Evolutionary conservation across 2,329 filamentous ascomycete genomes (phyloP).

Genomic region (Leptodontidium sp.): DNA sequence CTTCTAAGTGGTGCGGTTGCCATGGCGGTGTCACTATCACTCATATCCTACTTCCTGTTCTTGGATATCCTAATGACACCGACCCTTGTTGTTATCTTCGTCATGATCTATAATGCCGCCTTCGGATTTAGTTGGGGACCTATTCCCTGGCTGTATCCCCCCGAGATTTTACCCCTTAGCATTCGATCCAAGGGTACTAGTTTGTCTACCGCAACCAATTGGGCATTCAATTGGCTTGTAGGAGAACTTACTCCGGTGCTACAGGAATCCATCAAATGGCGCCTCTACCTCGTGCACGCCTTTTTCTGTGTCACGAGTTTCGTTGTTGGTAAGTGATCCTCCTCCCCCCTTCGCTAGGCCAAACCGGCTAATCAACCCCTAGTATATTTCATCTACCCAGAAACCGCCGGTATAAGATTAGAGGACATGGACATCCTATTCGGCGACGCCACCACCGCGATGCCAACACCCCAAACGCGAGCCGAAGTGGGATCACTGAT

Average conservation of each 20-base stretch:
- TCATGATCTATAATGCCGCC: conserved; percentile 98
- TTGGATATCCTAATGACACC: conserved; percentile 82
- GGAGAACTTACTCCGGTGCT: conserved; percentile 94
- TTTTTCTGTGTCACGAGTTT: conserved; percentile 98
- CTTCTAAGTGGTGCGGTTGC: conserved; percentile 87
- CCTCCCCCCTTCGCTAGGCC: not conserved
- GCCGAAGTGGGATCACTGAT: conserved; percentile 86
- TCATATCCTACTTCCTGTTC: conserved; percentile 95
- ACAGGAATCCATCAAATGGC: conserved; percentile 92
- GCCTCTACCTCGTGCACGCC: conserved; percentile 92
- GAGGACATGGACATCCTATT: conserved; percentile 98
- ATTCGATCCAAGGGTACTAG: conserved; percentile 97
- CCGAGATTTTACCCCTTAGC: conserved; percentile 96
- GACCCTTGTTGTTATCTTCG: conserved; percentile 87
- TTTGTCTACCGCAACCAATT: conserved; percentile 94
- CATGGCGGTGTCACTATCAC: conserved; percentile 87
- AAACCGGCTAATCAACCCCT: conserved; percentile 19
- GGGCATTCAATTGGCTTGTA: conserved; percentile 98
- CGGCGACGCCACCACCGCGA: conserved; percentile 87
- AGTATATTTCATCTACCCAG: conserved; percentile 98
- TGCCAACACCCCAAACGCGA: conserved; percentile 79
- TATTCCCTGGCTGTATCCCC: conserved; percentile 97
- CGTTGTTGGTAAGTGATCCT: conserved; percentile 79
- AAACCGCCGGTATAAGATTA: conserved; percentile 92
- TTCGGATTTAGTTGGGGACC: conserved; percentile 98